Conservation (phyloP, 345 rosid genomes). For the Salix suchowensis region DNA sequence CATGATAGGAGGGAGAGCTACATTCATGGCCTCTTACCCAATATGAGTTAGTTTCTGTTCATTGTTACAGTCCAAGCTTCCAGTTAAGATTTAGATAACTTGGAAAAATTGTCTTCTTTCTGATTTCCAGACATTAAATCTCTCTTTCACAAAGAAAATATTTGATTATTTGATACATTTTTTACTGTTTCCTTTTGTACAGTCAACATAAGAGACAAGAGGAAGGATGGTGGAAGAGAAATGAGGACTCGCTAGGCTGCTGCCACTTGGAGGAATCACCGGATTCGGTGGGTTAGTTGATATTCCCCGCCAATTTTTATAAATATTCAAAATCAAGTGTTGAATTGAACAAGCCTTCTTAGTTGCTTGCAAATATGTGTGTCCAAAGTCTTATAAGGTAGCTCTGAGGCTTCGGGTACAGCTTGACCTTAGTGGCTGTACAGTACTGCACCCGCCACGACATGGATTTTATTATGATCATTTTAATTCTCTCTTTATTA, state of each 20-base stretch:
- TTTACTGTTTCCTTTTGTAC: constrained; percentile 42
- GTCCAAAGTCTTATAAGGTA: neutral
- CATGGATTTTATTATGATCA: neutral
- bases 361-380: neutral
- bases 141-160: neutral
- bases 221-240: constrained; percentile 7
- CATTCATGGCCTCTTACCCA: constrained; percentile 19
- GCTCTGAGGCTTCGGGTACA: neutral
- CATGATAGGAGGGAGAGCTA: constrained; percentile 20
- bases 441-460: neutral
- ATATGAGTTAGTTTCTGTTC: constrained; percentile 9
- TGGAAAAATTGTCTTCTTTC: neutral
- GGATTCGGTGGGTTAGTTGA: constrained; percentile 20
- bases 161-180: constrained; percentile 23
- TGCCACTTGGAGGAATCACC: constrained; percentile 57
- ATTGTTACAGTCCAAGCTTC: constrained; percentile 4
- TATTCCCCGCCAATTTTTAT: neutral
- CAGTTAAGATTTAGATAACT: constrained; percentile 1
- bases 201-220: constrained; percentile 19
- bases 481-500: neutral
- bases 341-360: neutral
- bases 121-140: neutral
- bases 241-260: constrained; percentile 27
- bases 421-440: neutral
- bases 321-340: neutral